Conservation (phyloP, 176 grass and related monocot genomes). For the Triticum monococcum region DNA sequence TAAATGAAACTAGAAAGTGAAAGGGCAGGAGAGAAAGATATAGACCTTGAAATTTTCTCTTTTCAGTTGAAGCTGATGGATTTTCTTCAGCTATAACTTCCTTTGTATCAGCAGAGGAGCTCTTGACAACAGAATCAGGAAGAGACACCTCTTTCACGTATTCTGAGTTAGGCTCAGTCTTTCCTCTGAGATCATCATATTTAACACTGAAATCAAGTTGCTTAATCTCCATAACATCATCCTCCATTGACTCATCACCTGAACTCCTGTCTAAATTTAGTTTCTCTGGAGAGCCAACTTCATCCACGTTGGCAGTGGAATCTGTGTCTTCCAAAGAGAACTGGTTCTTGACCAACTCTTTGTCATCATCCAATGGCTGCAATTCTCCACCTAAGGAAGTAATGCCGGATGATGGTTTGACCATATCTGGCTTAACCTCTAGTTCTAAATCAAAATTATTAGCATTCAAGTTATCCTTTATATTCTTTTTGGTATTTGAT, state of each 20-base stretch:
- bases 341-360: constrained; percentile 70
- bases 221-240: constrained; percentile 80
- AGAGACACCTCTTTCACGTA: constrained; percentile 49
- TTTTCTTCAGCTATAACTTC: constrained; percentile 61
- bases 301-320: constrained; percentile 65
- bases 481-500: constrained; percentile 88
- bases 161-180: constrained; percentile 45
- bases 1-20: background rate
- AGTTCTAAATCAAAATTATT: constrained; percentile 99
- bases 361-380: constrained; percentile 75
- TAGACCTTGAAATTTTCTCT: constrained; percentile 94
- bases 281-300: constrained; percentile 84
- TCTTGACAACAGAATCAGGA: constrained; percentile 40
- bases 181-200: constrained; percentile 42
- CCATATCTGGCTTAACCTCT: constrained; percentile 94
- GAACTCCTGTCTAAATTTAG: constrained; percentile 98
- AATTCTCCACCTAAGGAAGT: constrained; percentile 72
- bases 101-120: constrained; percentile 46
- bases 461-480: constrained; percentile 99
- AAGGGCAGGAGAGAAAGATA: constrained; percentile 12
- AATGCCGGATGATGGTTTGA: constrained; percentile 75
- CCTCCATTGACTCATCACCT: constrained; percentile 98
- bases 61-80: constrained; percentile 51
- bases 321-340: constrained; percentile 73
- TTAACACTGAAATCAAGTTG: constrained; percentile 62